Conservation (phyloP, 106 monocot species). For the Dendrobium huoshanense region DNA sequence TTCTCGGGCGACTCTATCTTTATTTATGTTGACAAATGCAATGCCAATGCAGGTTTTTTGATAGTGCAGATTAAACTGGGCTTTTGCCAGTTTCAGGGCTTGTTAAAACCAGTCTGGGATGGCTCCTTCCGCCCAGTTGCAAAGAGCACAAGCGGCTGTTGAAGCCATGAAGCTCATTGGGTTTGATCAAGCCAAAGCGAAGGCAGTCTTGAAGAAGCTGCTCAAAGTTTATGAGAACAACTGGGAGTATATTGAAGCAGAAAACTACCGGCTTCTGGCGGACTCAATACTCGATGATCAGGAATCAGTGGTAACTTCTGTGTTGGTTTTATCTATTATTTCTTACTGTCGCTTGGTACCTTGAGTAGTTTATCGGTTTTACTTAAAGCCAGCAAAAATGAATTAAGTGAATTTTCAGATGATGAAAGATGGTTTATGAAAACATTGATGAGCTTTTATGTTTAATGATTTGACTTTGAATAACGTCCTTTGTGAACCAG, state of each 20-base stretch:
- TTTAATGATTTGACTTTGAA: neutral
- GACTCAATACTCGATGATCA: no score
- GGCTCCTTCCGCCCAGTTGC: neutral
- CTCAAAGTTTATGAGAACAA: no score
- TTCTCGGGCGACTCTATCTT: neutral
- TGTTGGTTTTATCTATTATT: no score
- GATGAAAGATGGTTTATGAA: neutral
- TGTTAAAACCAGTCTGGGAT: neutral
- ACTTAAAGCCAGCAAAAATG: neutral
- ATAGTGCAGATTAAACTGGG: neutral
- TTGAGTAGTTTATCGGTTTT: no score
- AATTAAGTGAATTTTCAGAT: neutral
- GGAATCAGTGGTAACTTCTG: no score
- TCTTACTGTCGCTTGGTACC: no score
- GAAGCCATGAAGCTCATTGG: constrained; percentile 21
- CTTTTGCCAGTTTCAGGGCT: neutral
- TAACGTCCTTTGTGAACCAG: constrained; percentile 1
- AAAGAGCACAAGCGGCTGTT: constrained; percentile 26
- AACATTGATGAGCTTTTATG: neutral
- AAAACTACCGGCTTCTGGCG: no score
- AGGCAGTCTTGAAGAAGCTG: no score
- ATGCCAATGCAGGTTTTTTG: neutral
- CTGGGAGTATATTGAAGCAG: no score
- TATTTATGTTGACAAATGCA: neutral
- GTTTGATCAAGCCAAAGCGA: no score